Conservation (phyloP, 805 yeast species). For the Yamadazyma takamatsuzukensis region DNA sequence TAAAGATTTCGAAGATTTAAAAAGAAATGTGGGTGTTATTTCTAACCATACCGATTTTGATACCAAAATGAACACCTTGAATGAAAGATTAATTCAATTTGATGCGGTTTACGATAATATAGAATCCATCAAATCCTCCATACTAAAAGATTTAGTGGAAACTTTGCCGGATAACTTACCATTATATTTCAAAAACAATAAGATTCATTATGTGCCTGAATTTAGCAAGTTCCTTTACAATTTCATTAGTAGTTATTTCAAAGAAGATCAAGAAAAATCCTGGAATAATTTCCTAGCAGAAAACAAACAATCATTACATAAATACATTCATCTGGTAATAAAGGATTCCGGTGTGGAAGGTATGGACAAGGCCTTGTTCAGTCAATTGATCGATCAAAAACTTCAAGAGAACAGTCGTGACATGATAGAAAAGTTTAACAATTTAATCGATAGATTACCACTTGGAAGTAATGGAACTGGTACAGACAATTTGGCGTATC, state of each 20-base stretch:
- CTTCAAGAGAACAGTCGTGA: conserved; percentile 20
- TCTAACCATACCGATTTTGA: conserved; percentile 8
- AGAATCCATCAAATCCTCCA: conserved; percentile 4
- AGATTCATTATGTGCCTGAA: conserved; percentile 37
- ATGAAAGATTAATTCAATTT: conserved; percentile 6
- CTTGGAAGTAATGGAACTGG: conserved; percentile 9
- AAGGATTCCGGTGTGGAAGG: conserved; percentile 9
- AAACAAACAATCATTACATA: conserved; percentile 17
- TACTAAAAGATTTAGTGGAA: conserved; percentile 10
- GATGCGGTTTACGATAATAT: conserved; percentile 7
- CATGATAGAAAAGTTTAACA: conserved; percentile 21
- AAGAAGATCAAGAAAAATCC: conserved; percentile 9
- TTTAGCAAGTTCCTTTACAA: conserved; percentile 32
- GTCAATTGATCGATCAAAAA: conserved; percentile 17
- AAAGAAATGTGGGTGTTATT: conserved; percentile 3
- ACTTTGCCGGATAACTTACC: conserved; percentile 31
- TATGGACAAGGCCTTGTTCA: conserved; percentile 20
- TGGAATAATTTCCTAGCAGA: conserved; percentile 24
- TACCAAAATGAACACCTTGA: conserved; percentile 5
- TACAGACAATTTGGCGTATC: conserved; percentile 3
- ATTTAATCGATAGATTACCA: conserved; percentile 22
- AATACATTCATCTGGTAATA: conserved; percentile 11
- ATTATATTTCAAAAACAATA: conserved; percentile 23
- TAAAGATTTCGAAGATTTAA: conserved; percentile 5
- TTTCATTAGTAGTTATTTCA: conserved; percentile 26